Conservation (phyloP, 192 early-diverging fungal species). For the Tieghemiomyces parasiticus region DNA sequence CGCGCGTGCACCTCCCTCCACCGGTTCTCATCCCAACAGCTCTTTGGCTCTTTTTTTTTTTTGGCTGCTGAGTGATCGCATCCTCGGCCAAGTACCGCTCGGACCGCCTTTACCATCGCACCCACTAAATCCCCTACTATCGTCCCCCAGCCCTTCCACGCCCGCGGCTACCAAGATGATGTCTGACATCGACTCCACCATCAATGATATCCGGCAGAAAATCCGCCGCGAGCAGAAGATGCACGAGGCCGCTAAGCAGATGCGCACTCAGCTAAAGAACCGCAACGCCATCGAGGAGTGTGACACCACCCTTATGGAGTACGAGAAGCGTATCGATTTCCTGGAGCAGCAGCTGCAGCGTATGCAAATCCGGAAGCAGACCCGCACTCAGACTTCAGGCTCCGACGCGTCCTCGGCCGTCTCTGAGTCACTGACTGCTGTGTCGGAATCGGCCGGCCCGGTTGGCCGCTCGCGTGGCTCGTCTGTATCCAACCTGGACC, state of each 20-base stretch:
- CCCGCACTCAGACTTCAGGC: conserved; percentile 22
- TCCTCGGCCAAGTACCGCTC: too few species aligned
- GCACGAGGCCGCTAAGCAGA: conserved; percentile 52
- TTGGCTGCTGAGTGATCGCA: too few species aligned
- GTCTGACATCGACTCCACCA: conserved; percentile 42
- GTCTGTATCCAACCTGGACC: conserved; percentile 35
- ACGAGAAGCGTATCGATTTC: conserved; percentile 51
- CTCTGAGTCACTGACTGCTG: conserved; percentile 9
- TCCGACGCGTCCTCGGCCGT: conserved; percentile 14
- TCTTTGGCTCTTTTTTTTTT: too few species aligned
- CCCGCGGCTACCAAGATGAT: too few species aligned
- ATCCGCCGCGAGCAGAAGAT: conserved; percentile 58
- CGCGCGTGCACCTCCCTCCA: too few species aligned
- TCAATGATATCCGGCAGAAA: conserved; percentile 51
- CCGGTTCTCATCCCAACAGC: too few species aligned
- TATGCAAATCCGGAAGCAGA: conserved; percentile 38
- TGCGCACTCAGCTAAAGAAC: conserved; percentile 58
- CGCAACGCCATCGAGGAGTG: conserved; percentile 55
- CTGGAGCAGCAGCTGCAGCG: conserved; percentile 48
- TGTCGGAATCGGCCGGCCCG: conserved; percentile 13
- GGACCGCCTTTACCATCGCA: too few species aligned
- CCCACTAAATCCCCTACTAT: too few species aligned
- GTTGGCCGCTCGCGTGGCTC: conserved; percentile 17
- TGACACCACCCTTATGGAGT: conserved; percentile 48
- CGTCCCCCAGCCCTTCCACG: too few species aligned